These are phyloP conservation scores for Pseudocercospora eumusae DNA, from an alignment of 2,329 filamentous ascomycete species.

Conservation along the genomic window DNA sequence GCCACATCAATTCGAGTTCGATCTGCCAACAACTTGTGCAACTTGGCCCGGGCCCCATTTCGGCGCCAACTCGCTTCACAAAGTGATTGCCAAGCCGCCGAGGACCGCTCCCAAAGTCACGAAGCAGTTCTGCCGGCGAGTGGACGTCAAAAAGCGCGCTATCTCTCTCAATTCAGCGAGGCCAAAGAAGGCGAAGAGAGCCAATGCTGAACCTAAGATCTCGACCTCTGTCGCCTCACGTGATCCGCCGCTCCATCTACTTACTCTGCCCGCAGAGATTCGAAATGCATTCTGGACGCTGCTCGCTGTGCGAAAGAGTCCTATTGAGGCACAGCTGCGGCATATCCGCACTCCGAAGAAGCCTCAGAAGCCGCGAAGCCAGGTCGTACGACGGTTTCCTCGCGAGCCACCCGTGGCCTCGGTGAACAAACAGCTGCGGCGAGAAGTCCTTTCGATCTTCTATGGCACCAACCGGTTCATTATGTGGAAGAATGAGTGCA, in stretches of 20 bases:
- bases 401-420: conserved; percentile 21
- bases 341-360: conserved; percentile 23
- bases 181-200: conserved; percentile 15
- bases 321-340: conserved; percentile 28
- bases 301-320: conserved; percentile 19
- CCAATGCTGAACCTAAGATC: not conserved
- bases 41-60: conserved; percentile 25
- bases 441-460: conserved; percentile 28
- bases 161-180: conserved; percentile 6
- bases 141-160: conserved; percentile 2
- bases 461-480: conserved; percentile 26
- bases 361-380: conserved; percentile 12
- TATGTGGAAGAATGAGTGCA: conserved; percentile 24
- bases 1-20: conserved; percentile 22
- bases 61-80: conserved; percentile 25
- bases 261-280: conserved; percentile 27
- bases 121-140: conserved; percentile 16
- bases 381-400: conserved; percentile 25
- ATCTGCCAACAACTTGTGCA: conserved; percentile 22
- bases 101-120: conserved; percentile 12
- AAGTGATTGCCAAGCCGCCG: conserved; percentile 15
- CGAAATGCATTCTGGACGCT: conserved; percentile 26
- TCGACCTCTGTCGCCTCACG: conserved; percentile 16
- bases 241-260: conserved; percentile 22
- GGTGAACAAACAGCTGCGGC: conserved; percentile 26